phyloP scores from a whole-genome alignment of 306 rosid species.

The Fagus crenata region DNA sequence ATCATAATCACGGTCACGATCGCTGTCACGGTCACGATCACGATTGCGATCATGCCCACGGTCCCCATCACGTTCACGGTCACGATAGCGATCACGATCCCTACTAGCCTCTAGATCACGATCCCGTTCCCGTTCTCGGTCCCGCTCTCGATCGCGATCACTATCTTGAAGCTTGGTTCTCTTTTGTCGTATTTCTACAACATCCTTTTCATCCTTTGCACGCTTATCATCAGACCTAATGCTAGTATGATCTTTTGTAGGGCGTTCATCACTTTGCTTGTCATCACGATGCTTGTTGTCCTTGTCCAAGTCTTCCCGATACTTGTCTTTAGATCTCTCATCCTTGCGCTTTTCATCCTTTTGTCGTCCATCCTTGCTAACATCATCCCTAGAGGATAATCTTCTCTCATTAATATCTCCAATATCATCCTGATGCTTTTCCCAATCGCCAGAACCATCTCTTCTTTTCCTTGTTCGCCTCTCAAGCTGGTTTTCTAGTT shows the following conservation, averaged over 20 bases:
- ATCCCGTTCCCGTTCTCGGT: constrained; percentile 22
- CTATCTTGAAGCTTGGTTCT: constrained; percentile 65
- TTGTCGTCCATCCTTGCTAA: constrained; percentile 61
- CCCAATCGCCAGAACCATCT: constrained; percentile 62
- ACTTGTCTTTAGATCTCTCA: constrained; percentile 73
- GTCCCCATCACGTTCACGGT: constrained; percentile 34
- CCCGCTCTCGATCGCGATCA: constrained; percentile 48
- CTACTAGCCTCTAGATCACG: constrained; percentile 23
- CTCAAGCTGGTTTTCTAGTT: constrained; percentile 68
- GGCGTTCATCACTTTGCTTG: constrained; percentile 68
- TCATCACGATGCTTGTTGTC: constrained; percentile 78
- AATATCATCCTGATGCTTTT: constrained; percentile 58
- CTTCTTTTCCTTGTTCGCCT: constrained; percentile 64
- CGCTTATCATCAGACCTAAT: constrained; percentile 75
- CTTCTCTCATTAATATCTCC: constrained; percentile 59
- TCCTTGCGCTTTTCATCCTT: constrained; percentile 90
- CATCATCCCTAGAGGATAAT: constrained; percentile 64
- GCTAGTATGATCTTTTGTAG: constrained; percentile 59
- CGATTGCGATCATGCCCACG: constrained; percentile 53
- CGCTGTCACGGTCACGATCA: constrained; percentile 45
- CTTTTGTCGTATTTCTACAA: constrained; percentile 63
- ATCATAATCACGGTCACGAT: constrained; percentile 41
- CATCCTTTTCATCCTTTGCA: constrained; percentile 71
- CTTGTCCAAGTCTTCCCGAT: constrained; percentile 65
- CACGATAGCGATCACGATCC: constrained; percentile 45